Evolutionary conservation across 441 rosid genomes (phyloP).

Genomic region (Euphorbia corollata): DNA sequence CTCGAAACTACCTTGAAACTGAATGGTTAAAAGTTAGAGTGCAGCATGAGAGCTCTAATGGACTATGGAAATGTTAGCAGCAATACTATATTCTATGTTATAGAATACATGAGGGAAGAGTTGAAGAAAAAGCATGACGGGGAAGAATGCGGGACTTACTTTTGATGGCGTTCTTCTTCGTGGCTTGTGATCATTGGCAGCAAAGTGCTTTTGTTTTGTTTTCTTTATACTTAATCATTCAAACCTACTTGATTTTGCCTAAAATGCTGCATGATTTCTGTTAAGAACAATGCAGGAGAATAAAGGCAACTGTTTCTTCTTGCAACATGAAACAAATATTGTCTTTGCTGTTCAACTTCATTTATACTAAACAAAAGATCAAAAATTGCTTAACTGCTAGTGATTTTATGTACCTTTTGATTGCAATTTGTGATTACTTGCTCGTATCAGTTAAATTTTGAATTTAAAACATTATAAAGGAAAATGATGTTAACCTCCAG

Average conservation of each 20-base stretch:
- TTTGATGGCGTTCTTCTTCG: constrained; percentile 83
- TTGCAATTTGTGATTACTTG: too few relatives aligned
- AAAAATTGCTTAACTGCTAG: too few relatives aligned
- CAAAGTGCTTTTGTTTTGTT: too few relatives aligned
- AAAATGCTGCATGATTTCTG: background rate
- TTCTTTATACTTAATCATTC: background rate
- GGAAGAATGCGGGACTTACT: constrained; percentile 78
- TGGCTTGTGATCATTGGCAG: constrained; percentile 33
- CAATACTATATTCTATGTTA: constrained; percentile 70
- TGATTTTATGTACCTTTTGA: too few relatives aligned
- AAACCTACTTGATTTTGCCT: background rate
- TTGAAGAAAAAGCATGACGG: constrained; percentile 35
- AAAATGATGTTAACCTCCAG: too few relatives aligned
- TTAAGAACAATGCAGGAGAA: background rate
- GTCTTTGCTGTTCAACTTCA: constrained; percentile 1
- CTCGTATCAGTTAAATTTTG: too few relatives aligned
- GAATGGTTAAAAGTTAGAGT: constrained; percentile 44
- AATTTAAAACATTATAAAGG: too few relatives aligned
- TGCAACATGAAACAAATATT: background rate
- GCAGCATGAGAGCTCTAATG: constrained; percentile 73
- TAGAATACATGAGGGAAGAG: constrained; percentile 77
- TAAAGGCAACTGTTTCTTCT: constrained; percentile 1
- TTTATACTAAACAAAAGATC: background rate
- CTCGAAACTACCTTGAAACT: constrained; percentile 48
- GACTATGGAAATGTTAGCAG: constrained; percentile 83